Evolutionary conservation across 352 stramenopile genomes (phyloP), one percentile per base, ranked within the genome.

Genomic region (Albugo candida): DNA sequence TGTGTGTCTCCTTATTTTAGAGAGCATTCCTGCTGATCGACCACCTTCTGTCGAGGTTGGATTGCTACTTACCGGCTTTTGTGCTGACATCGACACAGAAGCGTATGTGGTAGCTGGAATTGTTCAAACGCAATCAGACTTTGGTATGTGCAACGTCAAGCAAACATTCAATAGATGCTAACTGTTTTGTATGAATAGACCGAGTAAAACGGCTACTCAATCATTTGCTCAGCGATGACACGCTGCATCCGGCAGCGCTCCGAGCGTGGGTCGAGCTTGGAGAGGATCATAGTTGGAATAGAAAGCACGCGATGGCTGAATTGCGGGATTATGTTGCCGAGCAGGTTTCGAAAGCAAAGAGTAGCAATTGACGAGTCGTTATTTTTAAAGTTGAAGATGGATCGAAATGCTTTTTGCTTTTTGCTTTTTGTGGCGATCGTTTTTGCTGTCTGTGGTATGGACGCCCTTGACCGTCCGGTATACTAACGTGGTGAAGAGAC

Each of bases 51-150:
- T 31, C 24, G 64, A 58, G 20, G 47, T 62, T 27, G 60, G 54
- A n/a, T 68, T 78, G 48, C 68, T 89, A 39, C 48, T 89, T 8
- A 81, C 60, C 16, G 77, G 77, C 18, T 73, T 89, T 21, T 83
- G 70, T 51, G 67, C 66, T 39, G 70, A 63, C 36, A 45, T 60
- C 2, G 71, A 87, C 49, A 82, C 61, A 17, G 71, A 87, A 41
- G 61, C 65, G 47, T 64, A 63, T 0, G 48, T 89, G 18, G 47
- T 86, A 2, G 65, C 67, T 20, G 68, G 61, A n/a, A 68, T 87
- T 24, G 56, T 85, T 46, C 77, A 89, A 64, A 83, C 68, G 4
- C 51, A 57, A 45, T 62, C 50, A 45, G 65, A 79, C 35, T 64
- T 63, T 40, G 67, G 71, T 83, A 53, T 42, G 63, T 60, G 6